phyloP scores from a whole-genome alignment of 2,329 filamentous ascomycete genomes.

The Fusarium buharicum region DNA sequence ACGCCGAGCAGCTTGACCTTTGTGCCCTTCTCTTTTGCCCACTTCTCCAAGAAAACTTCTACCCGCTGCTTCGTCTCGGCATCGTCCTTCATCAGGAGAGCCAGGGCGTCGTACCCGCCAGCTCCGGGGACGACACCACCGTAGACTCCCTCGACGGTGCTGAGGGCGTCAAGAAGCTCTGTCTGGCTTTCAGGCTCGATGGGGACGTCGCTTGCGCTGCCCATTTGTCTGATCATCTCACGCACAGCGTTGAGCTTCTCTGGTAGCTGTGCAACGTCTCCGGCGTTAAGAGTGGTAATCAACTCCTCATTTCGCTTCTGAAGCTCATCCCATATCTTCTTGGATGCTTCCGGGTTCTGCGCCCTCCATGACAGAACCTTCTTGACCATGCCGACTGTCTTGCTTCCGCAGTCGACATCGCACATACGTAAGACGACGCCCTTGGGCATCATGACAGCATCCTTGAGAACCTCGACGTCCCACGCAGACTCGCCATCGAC shows the following conservation, averaged over 20 bases:
- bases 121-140: constrained; percentile 95
- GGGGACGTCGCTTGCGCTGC: constrained; percentile 76
- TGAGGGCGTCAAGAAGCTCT: constrained; percentile 80
- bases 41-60: constrained; percentile 70
- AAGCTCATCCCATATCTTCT: constrained; percentile 77
- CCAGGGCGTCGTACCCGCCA: constrained; percentile 91
- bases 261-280: constrained; percentile 55
- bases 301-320: constrained; percentile 80
- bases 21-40: constrained; percentile 68
- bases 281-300: constrained; percentile 69
- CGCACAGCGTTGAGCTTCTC: constrained; percentile 63
- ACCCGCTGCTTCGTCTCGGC: constrained; percentile 70
- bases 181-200: constrained; percentile 92
- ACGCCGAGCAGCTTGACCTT: constrained; percentile 76
- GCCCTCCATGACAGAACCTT: constrained; percentile 85
- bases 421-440: constrained; percentile 89
- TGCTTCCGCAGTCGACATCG: constrained; percentile 92
- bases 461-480: constrained; percentile 82
- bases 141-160: constrained; percentile 78
- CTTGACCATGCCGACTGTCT: constrained; percentile 97
- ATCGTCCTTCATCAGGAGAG: constrained; percentile 80
- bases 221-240: constrained; percentile 80
- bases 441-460: constrained; percentile 74
- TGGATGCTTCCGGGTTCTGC: constrained; percentile 70
- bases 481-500: constrained; percentile 74